phyloP scores from a whole-genome alignment of 768 basidiomycete species.

The Agrocybe chaxingu region DNA sequence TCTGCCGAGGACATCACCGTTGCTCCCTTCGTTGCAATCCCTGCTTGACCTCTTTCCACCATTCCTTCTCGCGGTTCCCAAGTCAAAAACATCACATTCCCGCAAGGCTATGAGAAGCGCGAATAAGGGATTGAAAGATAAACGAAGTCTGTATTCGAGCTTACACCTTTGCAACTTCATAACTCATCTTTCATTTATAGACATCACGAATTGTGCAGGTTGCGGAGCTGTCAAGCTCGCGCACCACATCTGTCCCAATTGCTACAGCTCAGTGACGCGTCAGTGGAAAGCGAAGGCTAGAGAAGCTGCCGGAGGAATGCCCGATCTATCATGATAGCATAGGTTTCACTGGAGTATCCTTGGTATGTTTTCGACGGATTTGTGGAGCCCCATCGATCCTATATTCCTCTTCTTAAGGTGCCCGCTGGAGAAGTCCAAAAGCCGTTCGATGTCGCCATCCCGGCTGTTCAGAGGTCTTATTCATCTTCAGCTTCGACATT shows the following conservation, averaged over 20 bases:
- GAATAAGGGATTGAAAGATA: conserved; percentile 94
- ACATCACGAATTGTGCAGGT: conserved; percentile 86
- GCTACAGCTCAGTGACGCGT: conserved; percentile 69
- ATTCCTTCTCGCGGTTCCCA: conserved; percentile 89
- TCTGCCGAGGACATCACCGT: conserved; percentile 24
- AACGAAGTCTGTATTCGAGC: conserved; percentile 60
- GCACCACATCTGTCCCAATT: conserved; percentile 82
- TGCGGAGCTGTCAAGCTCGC: conserved; percentile 88
- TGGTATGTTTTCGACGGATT: no score
- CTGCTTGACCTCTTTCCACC: conserved; percentile 78
- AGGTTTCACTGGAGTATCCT: background rate
- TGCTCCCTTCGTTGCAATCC: conserved; percentile 38
- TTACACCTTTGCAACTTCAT: conserved; percentile 1
- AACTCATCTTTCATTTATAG: conserved; percentile 35
- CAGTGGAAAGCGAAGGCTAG: conserved; percentile 55
- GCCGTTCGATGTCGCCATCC: no score
- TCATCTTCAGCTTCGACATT: no score
- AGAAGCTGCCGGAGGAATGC: conserved; percentile 23
- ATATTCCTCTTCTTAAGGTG: no score
- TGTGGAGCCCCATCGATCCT: no score
- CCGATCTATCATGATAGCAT: conserved; percentile 33
- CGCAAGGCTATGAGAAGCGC: conserved; percentile 93
- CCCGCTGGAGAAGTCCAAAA: no score
- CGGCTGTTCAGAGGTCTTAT: no score
- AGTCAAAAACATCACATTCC: conserved; percentile 90